A percentile compares a stretch with the other conserved stretches of the same genome.
Evolutionary conservation across 257 asterid species (phyloP).

Genomic region (Forsythia suspensa): DNA sequence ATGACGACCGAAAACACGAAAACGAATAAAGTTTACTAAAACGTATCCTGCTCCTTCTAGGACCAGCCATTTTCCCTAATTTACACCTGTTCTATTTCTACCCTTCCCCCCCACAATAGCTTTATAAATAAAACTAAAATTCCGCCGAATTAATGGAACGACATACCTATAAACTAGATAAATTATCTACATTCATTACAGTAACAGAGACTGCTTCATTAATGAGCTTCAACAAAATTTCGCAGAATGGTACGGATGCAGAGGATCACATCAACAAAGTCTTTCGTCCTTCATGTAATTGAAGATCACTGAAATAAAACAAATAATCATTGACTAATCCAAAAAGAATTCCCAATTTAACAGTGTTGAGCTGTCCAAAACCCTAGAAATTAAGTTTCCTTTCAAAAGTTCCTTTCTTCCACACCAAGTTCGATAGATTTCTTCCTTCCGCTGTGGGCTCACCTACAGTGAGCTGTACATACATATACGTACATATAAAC

Average conservation of each 20-base stretch:
- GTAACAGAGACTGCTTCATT: background rate
- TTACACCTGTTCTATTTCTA: background rate
- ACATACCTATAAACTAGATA: background rate
- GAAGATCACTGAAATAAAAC: background rate
- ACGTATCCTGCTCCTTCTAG: conserved; percentile 35
- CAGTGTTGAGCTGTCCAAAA: conserved; percentile 26
- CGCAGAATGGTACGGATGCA: conserved; percentile 17
- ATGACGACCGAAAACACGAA: conserved; percentile 56
- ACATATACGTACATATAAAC: background rate
- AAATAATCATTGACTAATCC: conserved; percentile 5
- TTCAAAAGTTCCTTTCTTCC: conserved; percentile 49
- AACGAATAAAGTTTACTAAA: conserved; percentile 74
- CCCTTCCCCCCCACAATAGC: background rate
- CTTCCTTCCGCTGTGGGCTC: conserved; percentile 48
- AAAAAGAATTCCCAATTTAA: conserved; percentile 5
- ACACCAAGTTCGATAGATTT: conserved; percentile 46
- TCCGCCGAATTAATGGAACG: background rate
- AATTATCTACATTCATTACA: background rate
- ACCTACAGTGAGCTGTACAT: conserved; percentile 13
- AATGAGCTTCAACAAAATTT: conserved; percentile 17
- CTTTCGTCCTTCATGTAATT: conserved; percentile 6
- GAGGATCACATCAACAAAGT: conserved; percentile 6
- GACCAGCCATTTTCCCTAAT: conserved; percentile 46
- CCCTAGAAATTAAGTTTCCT: conserved; percentile 28
- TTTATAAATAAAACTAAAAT: background rate